phyloP scores from a whole-genome alignment of 2,329 filamentous ascomycete genomes.

The Aspergillus sojae region DNA sequence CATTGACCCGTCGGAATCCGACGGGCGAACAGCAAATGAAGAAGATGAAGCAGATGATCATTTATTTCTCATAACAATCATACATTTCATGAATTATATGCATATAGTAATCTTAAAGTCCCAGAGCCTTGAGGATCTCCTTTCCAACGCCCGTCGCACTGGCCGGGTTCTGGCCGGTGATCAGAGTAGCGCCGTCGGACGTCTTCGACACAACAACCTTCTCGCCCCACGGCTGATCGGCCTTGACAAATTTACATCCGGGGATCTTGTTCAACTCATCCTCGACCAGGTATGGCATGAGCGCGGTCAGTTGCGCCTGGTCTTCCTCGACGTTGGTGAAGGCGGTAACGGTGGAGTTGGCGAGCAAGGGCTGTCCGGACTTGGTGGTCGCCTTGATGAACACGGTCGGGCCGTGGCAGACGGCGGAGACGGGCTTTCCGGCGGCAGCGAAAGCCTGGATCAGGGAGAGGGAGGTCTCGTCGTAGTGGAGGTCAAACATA shows the following conservation, averaged over 20 bases:
- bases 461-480: constrained; percentile 45
- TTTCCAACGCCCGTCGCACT: constrained; percentile 48
- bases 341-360: constrained; percentile 45
- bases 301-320: constrained; percentile 37
- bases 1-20: constrained; percentile 9
- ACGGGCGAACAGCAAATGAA: not conserved
- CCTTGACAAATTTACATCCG: constrained; percentile 48
- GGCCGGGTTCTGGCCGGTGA: constrained; percentile 53
- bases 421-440: constrained; percentile 53
- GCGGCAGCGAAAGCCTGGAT: constrained; percentile 53
- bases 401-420: constrained; percentile 52
- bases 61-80: not conserved
- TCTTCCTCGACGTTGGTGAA: constrained; percentile 53
- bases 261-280: constrained; percentile 42
- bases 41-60: not conserved
- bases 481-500: constrained; percentile 54
- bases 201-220: constrained; percentile 45
- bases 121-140: constrained; percentile 42
- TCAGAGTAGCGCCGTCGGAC: constrained; percentile 36
- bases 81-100: not conserved
- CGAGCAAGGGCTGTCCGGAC: constrained; percentile 46
- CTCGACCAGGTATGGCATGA: constrained; percentile 51
- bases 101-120: constrained; percentile 9
- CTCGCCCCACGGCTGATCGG: constrained; percentile 46
- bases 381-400: constrained; percentile 47